Evolutionary conservation across 2,329 filamentous ascomycete species (phyloP).

Genomic region (Xylariaceae sp.): DNA sequence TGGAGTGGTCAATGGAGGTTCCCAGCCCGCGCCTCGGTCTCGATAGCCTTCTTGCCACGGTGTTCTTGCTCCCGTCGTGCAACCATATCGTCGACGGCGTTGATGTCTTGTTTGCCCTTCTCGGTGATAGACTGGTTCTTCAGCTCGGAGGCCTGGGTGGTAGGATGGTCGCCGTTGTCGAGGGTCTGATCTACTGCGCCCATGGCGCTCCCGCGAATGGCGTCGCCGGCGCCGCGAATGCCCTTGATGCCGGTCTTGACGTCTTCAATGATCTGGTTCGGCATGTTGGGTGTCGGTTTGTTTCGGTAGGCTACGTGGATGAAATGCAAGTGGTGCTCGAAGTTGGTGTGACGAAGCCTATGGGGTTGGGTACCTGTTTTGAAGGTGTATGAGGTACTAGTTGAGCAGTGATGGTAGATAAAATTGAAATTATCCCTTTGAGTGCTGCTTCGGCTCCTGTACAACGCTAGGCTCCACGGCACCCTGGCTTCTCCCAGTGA

Average conservation of each 20-base stretch:
- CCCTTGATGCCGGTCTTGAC: constrained; percentile 31
- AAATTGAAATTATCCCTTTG: no score
- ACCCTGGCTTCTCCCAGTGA: no score
- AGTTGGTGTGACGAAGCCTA: no score
- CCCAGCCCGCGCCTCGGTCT: no score
- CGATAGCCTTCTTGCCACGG: constrained; percentile 5
- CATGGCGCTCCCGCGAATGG: constrained; percentile 28
- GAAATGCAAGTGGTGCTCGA: no score
- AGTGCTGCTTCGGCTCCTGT: no score
- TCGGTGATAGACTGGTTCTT: constrained; percentile 23
- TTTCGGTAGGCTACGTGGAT: not conserved
- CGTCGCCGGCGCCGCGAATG: constrained; percentile 30
- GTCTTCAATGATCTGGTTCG: constrained; percentile 27
- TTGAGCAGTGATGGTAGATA: no score
- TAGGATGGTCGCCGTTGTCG: constrained; percentile 25
- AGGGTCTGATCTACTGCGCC: constrained; percentile 28
- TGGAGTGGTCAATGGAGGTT: no score
- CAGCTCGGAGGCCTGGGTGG: constrained; percentile 21
- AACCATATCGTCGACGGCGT: constrained; percentile 23
- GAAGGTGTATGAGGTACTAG: no score
- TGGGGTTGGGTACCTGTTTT: no score
- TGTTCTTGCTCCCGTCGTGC: constrained; percentile 22
- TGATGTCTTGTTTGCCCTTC: constrained; percentile 26
- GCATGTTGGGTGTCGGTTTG: constrained; percentile 20
- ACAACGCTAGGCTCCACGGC: no score